phyloP scores from a whole-genome alignment of 2,329 filamentous ascomycete genomes.

The Sporothrix sp. region DNA sequence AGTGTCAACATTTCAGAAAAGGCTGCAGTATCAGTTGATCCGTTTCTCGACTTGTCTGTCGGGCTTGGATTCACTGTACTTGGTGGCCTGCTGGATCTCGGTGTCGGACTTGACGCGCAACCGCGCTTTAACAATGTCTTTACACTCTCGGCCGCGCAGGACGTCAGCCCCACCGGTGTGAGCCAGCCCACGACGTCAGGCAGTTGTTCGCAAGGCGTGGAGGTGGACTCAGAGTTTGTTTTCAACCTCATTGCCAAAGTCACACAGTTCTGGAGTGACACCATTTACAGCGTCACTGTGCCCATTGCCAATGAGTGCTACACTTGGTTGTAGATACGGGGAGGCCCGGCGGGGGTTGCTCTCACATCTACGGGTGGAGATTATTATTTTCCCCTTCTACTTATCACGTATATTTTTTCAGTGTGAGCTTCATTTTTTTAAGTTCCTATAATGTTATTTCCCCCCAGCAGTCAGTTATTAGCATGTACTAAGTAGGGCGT shows the following conservation, averaged over 20 bases:
- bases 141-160: slow-evolving; percentile 15
- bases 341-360: no score
- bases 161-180: slow-evolving; percentile 7
- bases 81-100: slow-evolving; percentile 21
- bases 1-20: slow-evolving; percentile 17
- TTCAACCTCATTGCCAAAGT: slow-evolving; percentile 21
- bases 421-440: no score
- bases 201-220: slow-evolving; percentile 20
- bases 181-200: slow-evolving; percentile 6
- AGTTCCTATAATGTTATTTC: no score
- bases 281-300: slow-evolving; percentile 21
- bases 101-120: slow-evolving; percentile 21
- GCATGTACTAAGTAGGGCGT: no score
- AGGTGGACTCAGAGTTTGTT: slow-evolving; percentile 20
- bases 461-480: no score
- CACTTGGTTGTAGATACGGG: background rate
- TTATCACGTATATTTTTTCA: no score
- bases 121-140: slow-evolving; percentile 22
- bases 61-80: slow-evolving; percentile 21
- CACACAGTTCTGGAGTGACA: slow-evolving; percentile 21
- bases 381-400: no score
- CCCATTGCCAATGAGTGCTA: slow-evolving; percentile 23
- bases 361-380: no score
- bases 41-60: slow-evolving; percentile 19
- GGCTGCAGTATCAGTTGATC: slow-evolving; percentile 18